A percentile compares a stretch with the other conserved stretches of the same genome.
Conservation (phyloP, 2,329 filamentous ascomycete species). For the Stagonosporopsis vannaccii region DNA sequence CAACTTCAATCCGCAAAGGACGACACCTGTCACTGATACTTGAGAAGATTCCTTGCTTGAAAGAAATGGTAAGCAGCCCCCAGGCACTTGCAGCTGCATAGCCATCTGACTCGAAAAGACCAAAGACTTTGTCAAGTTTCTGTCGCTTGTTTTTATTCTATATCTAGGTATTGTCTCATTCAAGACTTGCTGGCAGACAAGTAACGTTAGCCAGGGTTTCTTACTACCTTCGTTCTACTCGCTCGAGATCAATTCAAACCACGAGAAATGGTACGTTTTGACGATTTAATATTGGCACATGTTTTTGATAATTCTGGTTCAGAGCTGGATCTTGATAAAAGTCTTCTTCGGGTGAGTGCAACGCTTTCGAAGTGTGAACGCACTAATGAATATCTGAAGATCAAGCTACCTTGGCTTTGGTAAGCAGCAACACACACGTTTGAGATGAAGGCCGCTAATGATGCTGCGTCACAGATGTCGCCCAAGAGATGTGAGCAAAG, state of each 20-base stretch:
- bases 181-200: background rate
- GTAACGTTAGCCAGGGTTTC: constrained; percentile 65
- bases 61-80: constrained; percentile 74
- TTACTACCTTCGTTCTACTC: constrained; percentile 83
- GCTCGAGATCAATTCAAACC: constrained; percentile 74
- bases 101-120: constrained; percentile 55
- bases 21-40: background rate
- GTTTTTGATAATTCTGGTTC: constrained; percentile 19
- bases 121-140: constrained; percentile 87
- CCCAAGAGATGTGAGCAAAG: constrained; percentile 52
- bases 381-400: constrained; percentile 25
- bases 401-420: constrained; percentile 76
- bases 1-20: too few species aligned
- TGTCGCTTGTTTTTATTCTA: constrained; percentile 78
- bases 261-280: constrained; percentile 62
- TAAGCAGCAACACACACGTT: constrained; percentile 49
- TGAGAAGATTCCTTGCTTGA: constrained; percentile 78
- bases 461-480: constrained; percentile 49
- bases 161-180: constrained; percentile 67
- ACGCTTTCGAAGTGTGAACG: constrained; percentile 1
- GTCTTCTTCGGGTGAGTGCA: constrained; percentile 73
- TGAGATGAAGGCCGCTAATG: constrained; percentile 27
- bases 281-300: too few species aligned
- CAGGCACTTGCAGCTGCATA: background rate
- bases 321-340: constrained; percentile 75